Percentiles rank a stretch among this genome's conserved stretches.
phyloP scores from a whole-genome alignment of 2,329 filamentous ascomycete species.

The Lecanicillium sp. region DNA sequence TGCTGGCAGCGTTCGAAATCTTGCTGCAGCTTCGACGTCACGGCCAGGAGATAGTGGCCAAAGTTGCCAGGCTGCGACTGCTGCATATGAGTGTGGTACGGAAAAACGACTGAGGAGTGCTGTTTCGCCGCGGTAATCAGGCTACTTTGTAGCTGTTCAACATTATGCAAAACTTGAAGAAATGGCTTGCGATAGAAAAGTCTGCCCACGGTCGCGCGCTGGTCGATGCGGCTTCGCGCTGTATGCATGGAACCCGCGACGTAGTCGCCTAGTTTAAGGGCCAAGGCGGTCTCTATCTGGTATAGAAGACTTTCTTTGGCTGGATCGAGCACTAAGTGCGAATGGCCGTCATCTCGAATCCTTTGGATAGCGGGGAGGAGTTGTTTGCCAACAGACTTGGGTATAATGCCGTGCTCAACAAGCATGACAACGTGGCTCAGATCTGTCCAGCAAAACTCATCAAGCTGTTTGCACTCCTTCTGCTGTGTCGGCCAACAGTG shows the following conservation, averaged over 20 bases:
- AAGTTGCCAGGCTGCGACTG: slow-evolving; percentile 16
- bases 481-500: slow-evolving; percentile 15
- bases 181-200: slow-evolving; percentile 10
- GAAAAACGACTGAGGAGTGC: slow-evolving; percentile 2
- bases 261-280: slow-evolving; percentile 11
- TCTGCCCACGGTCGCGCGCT: slow-evolving; percentile 15
- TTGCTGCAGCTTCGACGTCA: slow-evolving; percentile 11
- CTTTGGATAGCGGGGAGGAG: slow-evolving; percentile 10
- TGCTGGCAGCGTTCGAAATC: slow-evolving; percentile 14
- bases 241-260: slow-evolving; percentile 16
- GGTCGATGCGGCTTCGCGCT: slow-evolving; percentile 16
- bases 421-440: slow-evolving; percentile 16
- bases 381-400: slow-evolving; percentile 2
- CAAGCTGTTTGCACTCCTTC: slow-evolving; percentile 14
- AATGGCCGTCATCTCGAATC: slow-evolving; percentile 7
- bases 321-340: slow-evolving; percentile 5
- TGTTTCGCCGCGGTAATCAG: slow-evolving; percentile 10
- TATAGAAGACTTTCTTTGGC: slow-evolving; percentile 13
- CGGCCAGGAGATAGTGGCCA: slow-evolving; percentile 22
- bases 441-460: slow-evolving; percentile 16
- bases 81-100: slow-evolving; percentile 16
- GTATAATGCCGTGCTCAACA: slow-evolving; percentile 13
- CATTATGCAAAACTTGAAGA: slow-evolving; percentile 8
- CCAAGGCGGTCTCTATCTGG: slow-evolving; percentile 9
- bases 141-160: slow-evolving; percentile 4